Conservation (phyloP, 2,329 filamentous ascomycete species). For the Cladosporium sp. region DNA sequence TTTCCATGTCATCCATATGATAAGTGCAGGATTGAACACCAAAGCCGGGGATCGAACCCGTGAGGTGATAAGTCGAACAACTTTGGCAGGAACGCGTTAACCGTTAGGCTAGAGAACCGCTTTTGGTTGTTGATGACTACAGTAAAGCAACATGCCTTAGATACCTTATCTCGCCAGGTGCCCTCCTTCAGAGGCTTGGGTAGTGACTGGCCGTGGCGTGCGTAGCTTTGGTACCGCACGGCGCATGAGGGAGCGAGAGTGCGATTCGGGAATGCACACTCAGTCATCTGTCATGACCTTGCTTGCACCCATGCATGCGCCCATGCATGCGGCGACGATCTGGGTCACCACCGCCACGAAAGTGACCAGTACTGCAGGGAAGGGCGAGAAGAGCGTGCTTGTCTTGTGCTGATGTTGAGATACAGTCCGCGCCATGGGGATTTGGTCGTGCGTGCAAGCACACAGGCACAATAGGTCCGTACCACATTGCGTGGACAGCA, state of each 20-base stretch:
- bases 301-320: neutral
- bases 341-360: neutral
- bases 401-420: neutral
- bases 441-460: neutral
- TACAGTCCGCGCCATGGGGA: neutral
- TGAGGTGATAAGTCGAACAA: neutral
- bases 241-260: neutral
- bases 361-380: neutral
- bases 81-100: neutral
- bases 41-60: neutral
- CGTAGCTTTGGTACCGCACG: neutral
- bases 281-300: neutral
- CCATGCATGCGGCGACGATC: neutral
- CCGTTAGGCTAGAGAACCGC: neutral
- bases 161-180: neutral
- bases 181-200: neutral
- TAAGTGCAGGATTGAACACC: too few relatives aligned
- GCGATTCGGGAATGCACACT: neutral
- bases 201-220: neutral
- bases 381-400: neutral
- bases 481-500: neutral
- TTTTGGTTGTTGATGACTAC: conserved; percentile 1
- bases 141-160: neutral
- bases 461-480: neutral
- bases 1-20: too few relatives aligned